Conservation (phyloP, 1,139 yeast species). For the Zhuliangozyma parablackwelliae region DNA sequence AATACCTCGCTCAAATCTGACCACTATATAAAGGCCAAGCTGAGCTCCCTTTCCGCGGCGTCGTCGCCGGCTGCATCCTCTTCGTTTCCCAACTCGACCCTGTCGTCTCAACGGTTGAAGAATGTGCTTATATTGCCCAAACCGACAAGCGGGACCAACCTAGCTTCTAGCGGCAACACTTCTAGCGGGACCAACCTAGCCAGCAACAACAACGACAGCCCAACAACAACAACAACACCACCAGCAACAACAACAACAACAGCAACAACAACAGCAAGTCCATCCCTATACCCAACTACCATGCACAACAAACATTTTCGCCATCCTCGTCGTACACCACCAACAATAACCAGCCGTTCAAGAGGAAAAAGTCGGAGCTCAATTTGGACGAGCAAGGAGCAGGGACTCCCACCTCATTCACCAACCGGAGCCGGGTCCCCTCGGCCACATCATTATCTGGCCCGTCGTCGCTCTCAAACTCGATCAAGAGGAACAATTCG, state of each 20-base stretch:
- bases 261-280: constrained; percentile 9
- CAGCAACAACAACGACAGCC: no score
- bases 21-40: constrained; percentile 1
- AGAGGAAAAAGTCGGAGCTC: constrained; percentile 39
- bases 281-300: constrained; percentile 23
- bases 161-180: constrained; percentile 23
- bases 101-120: constrained; percentile 23
- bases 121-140: constrained; percentile 44
- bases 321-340: constrained; percentile 7
- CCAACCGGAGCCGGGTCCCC: constrained; percentile 8
- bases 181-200: constrained; percentile 9
- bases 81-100: constrained; percentile 8
- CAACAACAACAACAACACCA: constrained; percentile 1
- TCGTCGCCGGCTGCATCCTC: constrained; percentile 8
- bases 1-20: constrained; percentile 5
- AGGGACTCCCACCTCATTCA: constrained; percentile 4
- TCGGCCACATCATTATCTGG: constrained; percentile 12
- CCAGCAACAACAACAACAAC: constrained; percentile 12
- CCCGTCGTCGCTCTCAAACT: constrained; percentile 11
- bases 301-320: not conserved
- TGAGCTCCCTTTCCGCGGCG: constrained; percentile 4
- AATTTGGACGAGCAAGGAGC: constrained; percentile 9
- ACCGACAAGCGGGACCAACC: constrained; percentile 18
- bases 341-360: constrained; percentile 31
- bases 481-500: constrained; percentile 11